Evolutionary conservation across 768 basidiomycete genomes (phyloP), one percentile per base, ranked within the genome.

Genomic region (Mycena vitilis): DNA sequence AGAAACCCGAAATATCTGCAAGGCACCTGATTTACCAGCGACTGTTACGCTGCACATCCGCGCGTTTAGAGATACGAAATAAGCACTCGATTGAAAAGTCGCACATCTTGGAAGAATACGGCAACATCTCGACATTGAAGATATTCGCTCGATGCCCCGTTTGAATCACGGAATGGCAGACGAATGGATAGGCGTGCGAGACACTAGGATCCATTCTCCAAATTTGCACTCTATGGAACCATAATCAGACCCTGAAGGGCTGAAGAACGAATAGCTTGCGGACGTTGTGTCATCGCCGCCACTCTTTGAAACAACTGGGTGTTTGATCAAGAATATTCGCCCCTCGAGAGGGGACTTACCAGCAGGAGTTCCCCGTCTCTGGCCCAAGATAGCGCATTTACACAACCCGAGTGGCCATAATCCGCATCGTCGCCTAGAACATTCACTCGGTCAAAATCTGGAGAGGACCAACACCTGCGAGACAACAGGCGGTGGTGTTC

Each of bases 141-240:
- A 97, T 94, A 74, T 97, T 97, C 15, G 85, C 88, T 53, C 80
- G 85, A 77, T 97, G 95, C 4, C 93, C 94, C 0, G 95, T 95
- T 16, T 84, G 77, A 57, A 96, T 89, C n/a, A 91, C 86, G 10
- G 88, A 83, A 63, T 87, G 83, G 74, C 87, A 94, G 48, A 80
- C 78, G 78, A 89, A 94, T 34, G 87, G 90, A 80, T 90, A 92
- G 58, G 87, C 87, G 37, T 83, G 76, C 34, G 66, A 73, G 22
- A 75, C 78, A 37, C 78, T 75, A 18, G 80, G 70, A 73, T 92
- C 87, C 75, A 93, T 86, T 49, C 86, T 81, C 95, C 95, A 97
- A 67, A 96, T 83, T 74, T 93, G 88, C 30, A 96, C 85, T 42
- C 91, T 92, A 69, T 18, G 67, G 40, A 44, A 65, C 47, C 52